Evolutionary conservation across 805 yeast genomes (phyloP).

Genomic region (Kodamaea hsintzibuensis): DNA sequence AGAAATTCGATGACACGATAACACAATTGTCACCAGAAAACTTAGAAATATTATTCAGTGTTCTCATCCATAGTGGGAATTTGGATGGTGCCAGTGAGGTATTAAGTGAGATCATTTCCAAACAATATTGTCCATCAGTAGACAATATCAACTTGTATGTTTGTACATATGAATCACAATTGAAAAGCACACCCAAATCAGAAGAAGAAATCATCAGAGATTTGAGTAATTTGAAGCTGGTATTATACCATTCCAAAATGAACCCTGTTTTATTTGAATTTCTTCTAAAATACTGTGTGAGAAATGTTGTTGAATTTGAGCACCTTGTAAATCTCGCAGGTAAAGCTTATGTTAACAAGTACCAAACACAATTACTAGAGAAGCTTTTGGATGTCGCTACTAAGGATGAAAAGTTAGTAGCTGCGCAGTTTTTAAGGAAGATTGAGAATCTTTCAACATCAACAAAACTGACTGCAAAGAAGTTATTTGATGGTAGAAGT

Average conservation of each 20-base stretch:
- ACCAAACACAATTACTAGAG: conserved; percentile 20
- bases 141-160: conserved; percentile 23
- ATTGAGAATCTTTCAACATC: conserved; percentile 2
- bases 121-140: conserved; percentile 22
- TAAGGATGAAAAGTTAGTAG: conserved; percentile 17
- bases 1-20: not conserved
- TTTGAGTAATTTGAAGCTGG: conserved; percentile 26
- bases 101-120: conserved; percentile 2
- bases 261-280: conserved; percentile 20
- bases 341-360: conserved; percentile 14
- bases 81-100: conserved; percentile 1
- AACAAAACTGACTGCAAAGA: conserved; percentile 5
- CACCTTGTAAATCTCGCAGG: conserved; percentile 25
- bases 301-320: conserved; percentile 27
- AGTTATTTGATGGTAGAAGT: not conserved
- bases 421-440: conserved; percentile 22
- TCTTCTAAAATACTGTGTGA: conserved; percentile 22
- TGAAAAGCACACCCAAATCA: conserved; percentile 8
- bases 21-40: not conserved
- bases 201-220: conserved; percentile 19
- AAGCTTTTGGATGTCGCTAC: conserved; percentile 19
- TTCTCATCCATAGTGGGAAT: conserved; percentile 6
- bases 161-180: conserved; percentile 14
- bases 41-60: conserved; percentile 3
- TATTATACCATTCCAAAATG: conserved; percentile 26